Evolutionary conservation across 192 early-diverging fungal genomes (phyloP).

Genomic region (Gamsiella multidivaricata): DNA sequence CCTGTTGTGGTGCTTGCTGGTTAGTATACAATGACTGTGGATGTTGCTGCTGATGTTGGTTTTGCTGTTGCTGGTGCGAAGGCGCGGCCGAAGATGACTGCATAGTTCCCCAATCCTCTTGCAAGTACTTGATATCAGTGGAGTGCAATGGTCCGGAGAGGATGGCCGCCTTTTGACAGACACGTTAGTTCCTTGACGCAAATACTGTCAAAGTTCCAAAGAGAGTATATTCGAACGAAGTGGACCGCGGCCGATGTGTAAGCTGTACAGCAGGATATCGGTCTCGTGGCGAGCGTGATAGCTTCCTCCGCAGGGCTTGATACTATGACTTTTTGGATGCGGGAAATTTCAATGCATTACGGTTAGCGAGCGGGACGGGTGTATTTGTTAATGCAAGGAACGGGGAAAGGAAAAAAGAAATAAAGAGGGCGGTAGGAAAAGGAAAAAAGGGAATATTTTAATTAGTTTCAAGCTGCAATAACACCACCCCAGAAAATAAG

Average conservation of each 20-base stretch:
- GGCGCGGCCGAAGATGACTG: constrained; percentile 9
- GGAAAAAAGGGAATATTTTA: neutral
- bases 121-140: no score
- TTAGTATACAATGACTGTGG: constrained; percentile 12
- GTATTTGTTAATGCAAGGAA: neutral
- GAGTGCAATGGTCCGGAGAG: no score
- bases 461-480: neutral
- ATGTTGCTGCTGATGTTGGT: constrained; percentile 10
- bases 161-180: no score
- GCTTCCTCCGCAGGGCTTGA: neutral
- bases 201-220: no score
- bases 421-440: neutral
- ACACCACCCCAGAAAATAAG: neutral
- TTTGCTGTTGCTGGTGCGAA: neutral
- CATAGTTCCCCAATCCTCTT: constrained; percentile 13
- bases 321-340: neutral
- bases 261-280: no score
- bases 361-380: neutral
- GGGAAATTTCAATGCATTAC: neutral
- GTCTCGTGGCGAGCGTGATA: neutral
- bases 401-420: neutral
- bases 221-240: no score
- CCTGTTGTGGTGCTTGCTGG: constrained; percentile 11
- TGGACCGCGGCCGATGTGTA: no score
- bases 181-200: no score